These are phyloP conservation scores for Exophiala dermatitidis DNA, from an alignment of 2,329 filamentous ascomycete species.

Conservation along the genomic window DNA sequence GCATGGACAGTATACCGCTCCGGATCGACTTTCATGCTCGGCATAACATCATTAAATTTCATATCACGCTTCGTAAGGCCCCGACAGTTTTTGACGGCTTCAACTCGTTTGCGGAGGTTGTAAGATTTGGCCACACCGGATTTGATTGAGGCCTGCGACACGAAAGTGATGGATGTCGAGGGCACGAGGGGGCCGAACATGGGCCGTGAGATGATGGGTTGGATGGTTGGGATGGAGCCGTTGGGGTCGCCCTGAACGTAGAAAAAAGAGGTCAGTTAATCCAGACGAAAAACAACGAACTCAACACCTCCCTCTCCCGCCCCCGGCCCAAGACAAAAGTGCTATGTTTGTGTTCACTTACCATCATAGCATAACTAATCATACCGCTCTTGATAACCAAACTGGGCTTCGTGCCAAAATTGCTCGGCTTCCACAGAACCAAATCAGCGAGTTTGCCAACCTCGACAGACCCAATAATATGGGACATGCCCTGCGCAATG, in stretches of 20 bases:
- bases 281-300: no score
- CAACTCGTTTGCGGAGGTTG: conserved; percentile 68
- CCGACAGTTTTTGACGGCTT: conserved; percentile 70
- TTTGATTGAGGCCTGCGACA: conserved; percentile 64
- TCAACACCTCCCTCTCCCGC: no score
- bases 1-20: conserved; percentile 84
- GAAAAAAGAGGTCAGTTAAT: neutral
- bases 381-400: conserved; percentile 81
- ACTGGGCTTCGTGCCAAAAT: conserved; percentile 80
- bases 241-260: conserved; percentile 63
- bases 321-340: no score
- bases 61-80: conserved; percentile 75
- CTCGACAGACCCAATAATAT: conserved; percentile 79
- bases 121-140: conserved; percentile 64
- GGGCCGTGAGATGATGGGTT: conserved; percentile 73
- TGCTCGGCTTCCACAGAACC: conserved; percentile 75
- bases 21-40: conserved; percentile 83
- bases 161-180: conserved; percentile 69
- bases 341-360: conserved; percentile 35
- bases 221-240: conserved; percentile 77
- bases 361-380: conserved; percentile 78
- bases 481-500: conserved; percentile 80
- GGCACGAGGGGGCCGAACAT: conserved; percentile 78
- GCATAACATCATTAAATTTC: conserved; percentile 78
- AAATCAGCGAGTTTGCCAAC: conserved; percentile 85